These are phyloP conservation scores for Daldinia loculata DNA, from an alignment of 495 filamentous ascomycete species.

Conservation along the genomic window DNA sequence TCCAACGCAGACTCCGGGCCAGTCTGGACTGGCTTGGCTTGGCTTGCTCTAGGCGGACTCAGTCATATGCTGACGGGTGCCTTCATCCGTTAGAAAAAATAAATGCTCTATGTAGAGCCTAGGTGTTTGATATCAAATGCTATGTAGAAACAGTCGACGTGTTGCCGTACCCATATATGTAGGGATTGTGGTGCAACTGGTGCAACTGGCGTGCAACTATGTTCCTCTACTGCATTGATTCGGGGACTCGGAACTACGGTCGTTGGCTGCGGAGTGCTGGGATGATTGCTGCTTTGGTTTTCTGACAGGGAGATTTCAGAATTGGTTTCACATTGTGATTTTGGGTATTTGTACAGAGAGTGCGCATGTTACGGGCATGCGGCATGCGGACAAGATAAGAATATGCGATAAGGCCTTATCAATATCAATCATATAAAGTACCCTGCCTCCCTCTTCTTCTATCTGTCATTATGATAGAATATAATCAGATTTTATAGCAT, in stretches of 20 bases:
- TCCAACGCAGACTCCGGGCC: conserved; percentile 22
- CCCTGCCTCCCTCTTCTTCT: not conserved
- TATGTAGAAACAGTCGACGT: conserved; percentile 18
- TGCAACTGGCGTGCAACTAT: conserved; percentile 25
- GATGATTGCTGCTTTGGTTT: conserved; percentile 28
- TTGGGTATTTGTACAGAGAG: conserved; percentile 14
- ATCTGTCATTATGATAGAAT: not conserved
- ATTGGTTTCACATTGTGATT: conserved; percentile 36
- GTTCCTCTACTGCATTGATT: conserved; percentile 33
- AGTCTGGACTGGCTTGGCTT: conserved; percentile 25
- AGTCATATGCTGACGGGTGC: conserved; percentile 17
- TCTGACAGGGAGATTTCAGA: conserved; percentile 23
- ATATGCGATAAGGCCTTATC: not conserved
- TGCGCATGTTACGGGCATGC: not conserved
- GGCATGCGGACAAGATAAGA: not conserved
- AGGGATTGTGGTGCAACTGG: conserved; percentile 32
- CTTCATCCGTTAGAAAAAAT: conserved; percentile 10
- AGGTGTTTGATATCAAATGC: conserved; percentile 28
- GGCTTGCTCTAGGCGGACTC: conserved; percentile 24
- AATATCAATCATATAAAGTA: not conserved
- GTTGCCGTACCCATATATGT: conserved; percentile 38
- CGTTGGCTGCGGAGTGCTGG: conserved; percentile 24
- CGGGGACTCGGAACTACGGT: conserved; percentile 36
- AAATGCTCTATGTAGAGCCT: conserved; percentile 10
- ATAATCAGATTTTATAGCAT: not conserved